Conservation (phyloP, 306 rosid species). For the Cicer yamashitae region DNA sequence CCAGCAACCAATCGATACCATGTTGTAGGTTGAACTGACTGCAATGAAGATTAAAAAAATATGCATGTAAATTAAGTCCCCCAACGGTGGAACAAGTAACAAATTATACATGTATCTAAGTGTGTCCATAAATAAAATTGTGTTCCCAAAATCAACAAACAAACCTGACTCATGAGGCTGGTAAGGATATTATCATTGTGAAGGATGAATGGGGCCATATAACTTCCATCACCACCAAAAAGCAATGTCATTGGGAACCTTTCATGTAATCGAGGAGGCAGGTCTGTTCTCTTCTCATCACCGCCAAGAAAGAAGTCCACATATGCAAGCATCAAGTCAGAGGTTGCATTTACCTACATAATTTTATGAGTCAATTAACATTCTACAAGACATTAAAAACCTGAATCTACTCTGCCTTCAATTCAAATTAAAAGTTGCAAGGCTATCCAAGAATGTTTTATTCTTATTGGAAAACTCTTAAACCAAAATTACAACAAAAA, state of each 20-base stretch:
- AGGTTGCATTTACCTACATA: constrained; percentile 88
- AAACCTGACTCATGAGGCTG: constrained; percentile 98
- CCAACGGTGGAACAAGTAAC: constrained; percentile 22
- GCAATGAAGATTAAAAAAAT: constrained; percentile 42
- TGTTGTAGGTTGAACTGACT: constrained; percentile 90
- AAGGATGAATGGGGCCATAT: constrained; percentile 91
- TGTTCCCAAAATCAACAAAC: constrained; percentile 46
- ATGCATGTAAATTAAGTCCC: constrained; percentile 20
- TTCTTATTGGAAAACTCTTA: constrained; percentile 3
- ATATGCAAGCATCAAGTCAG: constrained; percentile 95
- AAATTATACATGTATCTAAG: background rate
- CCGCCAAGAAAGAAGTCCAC: constrained; percentile 98
- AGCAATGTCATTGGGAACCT: constrained; percentile 85
- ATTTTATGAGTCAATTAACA: constrained; percentile 38
- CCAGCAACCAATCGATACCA: constrained; percentile 98
- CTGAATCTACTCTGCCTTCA: constrained; percentile 18
- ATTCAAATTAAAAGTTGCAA: constrained; percentile 25
- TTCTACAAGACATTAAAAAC: constrained; percentile 16
- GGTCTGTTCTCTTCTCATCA: constrained; percentile 95
- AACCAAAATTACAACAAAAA: constrained; percentile 33
- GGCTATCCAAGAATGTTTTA: constrained; percentile 30
- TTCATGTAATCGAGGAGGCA: constrained; percentile 83
- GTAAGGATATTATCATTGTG: constrained; percentile 90
- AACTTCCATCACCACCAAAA: constrained; percentile 98
- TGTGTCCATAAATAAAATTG: constrained; percentile 23